Percentiles rank a stretch among this genome's conserved stretches.
These are phyloP conservation scores for Carallia brachiata DNA, from an alignment of 345 rosid genomes.

Conservation along the genomic window DNA sequence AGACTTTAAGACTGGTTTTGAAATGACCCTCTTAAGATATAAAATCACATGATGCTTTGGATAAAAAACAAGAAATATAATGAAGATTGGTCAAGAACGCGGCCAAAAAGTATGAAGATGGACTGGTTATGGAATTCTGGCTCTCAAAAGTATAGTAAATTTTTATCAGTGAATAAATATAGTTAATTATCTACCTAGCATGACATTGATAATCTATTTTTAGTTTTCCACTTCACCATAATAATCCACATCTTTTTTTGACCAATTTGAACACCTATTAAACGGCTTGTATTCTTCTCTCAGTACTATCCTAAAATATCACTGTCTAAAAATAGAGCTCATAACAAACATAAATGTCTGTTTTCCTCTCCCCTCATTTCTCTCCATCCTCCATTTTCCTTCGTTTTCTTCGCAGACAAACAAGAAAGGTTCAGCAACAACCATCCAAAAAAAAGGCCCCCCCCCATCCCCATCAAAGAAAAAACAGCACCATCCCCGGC, in stretches of 20 bases:
- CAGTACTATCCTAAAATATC: not conserved
- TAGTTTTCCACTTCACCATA: not conserved
- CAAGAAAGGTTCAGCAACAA: constrained; percentile 13
- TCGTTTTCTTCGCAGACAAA: constrained; percentile 11
- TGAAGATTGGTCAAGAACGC: too few relatives aligned
- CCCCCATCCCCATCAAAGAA: constrained; percentile 6
- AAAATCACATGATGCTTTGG: too few relatives aligned
- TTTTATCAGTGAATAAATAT: too few relatives aligned
- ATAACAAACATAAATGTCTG: constrained; percentile 7
- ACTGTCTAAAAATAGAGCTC: constrained; percentile 3
- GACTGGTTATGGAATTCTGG: not conserved
- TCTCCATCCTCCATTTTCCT: constrained; percentile 24
- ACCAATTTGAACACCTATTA: not conserved
- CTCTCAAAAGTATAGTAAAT: not conserved
- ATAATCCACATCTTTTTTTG: not conserved
- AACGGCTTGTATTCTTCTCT: not conserved
- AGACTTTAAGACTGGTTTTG: too few relatives aligned
- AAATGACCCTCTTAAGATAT: too few relatives aligned
- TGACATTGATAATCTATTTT: not conserved
- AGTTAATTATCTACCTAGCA: too few relatives aligned
- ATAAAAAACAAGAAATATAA: too few relatives aligned
- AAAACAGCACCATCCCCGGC: constrained; percentile 20
- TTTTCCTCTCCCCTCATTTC: constrained; percentile 14
- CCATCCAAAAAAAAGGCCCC: constrained; percentile 4
- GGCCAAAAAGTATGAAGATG: too few relatives aligned